Conservation (phyloP, 192 early-diverging fungal species). For the Polychytrium aggregatum region DNA sequence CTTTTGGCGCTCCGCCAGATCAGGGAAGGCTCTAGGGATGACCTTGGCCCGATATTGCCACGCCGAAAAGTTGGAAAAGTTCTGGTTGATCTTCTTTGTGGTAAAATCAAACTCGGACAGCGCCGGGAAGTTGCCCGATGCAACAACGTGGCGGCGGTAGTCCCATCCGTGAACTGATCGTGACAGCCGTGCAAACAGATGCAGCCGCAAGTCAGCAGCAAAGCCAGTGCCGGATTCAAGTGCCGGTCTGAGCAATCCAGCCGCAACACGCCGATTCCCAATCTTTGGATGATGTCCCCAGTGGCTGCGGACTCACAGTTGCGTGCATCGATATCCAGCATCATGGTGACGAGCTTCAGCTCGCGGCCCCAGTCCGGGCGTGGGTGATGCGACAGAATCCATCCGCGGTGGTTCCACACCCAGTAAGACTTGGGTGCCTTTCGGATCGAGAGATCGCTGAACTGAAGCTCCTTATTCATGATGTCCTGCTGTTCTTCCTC, state of each 20-base stretch:
- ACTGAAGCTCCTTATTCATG: constrained; percentile 57
- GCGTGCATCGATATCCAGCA: constrained; percentile 78
- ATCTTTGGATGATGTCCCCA: too few relatives aligned
- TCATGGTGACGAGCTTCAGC: constrained; percentile 58
- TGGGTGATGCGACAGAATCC: constrained; percentile 72
- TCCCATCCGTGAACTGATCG: constrained; percentile 86
- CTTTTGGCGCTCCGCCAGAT: not conserved
- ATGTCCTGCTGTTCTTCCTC: constrained; percentile 26
- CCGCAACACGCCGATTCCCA: not conserved
- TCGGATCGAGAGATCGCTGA: constrained; percentile 59
- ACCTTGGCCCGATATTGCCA: constrained; percentile 93
- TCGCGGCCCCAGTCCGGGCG: constrained; percentile 69
- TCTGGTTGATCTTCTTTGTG: constrained; percentile 76
- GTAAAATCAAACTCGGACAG: constrained; percentile 78
- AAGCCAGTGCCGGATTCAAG: not conserved
- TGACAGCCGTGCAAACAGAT: not conserved
- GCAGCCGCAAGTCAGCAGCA: not conserved
- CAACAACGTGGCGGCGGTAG: constrained; percentile 83
- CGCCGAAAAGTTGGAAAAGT: constrained; percentile 96
- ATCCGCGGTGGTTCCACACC: constrained; percentile 93
- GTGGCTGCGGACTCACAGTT: constrained; percentile 62
- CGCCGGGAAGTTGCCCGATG: constrained; percentile 20
- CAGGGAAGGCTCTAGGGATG: too few relatives aligned
- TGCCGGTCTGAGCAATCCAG: not conserved
- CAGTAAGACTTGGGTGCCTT: constrained; percentile 93